Conservation (phyloP, 1,139 yeast genomes). For the Ogataea hybrid region DNA sequence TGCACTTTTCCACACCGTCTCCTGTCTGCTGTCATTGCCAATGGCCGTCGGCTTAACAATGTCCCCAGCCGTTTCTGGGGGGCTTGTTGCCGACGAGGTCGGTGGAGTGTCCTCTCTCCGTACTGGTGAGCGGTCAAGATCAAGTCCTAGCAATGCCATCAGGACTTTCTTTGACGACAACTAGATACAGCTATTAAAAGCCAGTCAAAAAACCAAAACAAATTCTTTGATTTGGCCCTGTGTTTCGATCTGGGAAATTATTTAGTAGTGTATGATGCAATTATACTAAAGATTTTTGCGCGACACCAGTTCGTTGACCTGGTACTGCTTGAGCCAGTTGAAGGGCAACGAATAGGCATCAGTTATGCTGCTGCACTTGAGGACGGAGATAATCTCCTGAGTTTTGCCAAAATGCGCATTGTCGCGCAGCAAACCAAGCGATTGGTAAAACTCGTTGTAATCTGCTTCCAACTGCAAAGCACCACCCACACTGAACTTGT, state of each 20-base stretch:
- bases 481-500: slow-evolving; percentile 58
- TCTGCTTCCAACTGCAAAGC: slow-evolving; percentile 56
- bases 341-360: background rate
- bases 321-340: slow-evolving; percentile 11
- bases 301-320: slow-evolving; percentile 16
- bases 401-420: slow-evolving; percentile 18
- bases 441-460: slow-evolving; percentile 43
- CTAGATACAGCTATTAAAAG: background rate
- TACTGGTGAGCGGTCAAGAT: slow-evolving; percentile 10
- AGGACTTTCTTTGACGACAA: no score
- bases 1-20: background rate
- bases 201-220: background rate
- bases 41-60: background rate
- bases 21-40: background rate
- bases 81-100: slow-evolving; percentile 11
- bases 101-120: slow-evolving; percentile 13
- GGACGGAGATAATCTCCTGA: slow-evolving; percentile 17
- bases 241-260: background rate
- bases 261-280: background rate
- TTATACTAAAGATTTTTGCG: slow-evolving; percentile 4
- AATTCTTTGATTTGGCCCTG: background rate
- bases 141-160: background rate
- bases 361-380: slow-evolving; percentile 4
- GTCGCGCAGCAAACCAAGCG: slow-evolving; percentile 36
- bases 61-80: slow-evolving; percentile 4